These are phyloP conservation scores for Syzygium jambos DNA, from an alignment of 345 rosid species.

Conservation along the genomic window DNA sequence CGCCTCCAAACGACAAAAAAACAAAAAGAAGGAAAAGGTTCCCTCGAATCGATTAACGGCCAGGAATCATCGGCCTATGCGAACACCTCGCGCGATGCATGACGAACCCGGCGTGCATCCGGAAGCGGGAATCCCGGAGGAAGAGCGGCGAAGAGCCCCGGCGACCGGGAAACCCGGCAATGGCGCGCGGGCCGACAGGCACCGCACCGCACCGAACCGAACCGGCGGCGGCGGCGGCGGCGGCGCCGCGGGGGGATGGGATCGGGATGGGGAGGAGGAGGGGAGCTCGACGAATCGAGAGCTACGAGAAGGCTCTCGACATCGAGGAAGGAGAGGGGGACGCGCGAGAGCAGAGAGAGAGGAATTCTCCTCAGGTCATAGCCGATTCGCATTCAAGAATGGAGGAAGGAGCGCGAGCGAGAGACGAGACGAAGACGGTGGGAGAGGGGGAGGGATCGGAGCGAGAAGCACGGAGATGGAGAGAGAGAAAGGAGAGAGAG, in stretches of 20 bases:
- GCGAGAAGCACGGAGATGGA: background rate
- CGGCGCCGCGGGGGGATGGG: background rate
- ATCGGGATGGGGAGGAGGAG: background rate
- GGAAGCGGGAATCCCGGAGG: background rate
- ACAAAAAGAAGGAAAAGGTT: background rate
- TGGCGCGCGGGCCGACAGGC: background rate
- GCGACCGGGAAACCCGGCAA: background rate
- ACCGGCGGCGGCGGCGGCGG: background rate
- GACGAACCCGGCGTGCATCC: background rate
- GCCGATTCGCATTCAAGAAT: background rate
- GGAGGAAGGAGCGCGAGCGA: background rate
- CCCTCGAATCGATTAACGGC: background rate
- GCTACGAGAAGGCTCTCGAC: background rate
- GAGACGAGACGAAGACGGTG: background rate
- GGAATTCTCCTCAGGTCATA: background rate
- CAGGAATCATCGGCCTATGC: background rate
- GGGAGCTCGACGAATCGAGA: background rate
- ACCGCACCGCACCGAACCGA: background rate
- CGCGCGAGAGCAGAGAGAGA: background rate
- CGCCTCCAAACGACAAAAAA: background rate
- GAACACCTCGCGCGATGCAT: background rate
- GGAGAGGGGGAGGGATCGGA: background rate
- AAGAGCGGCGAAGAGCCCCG: no score
- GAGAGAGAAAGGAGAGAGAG: background rate
- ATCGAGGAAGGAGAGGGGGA: background rate